Percentiles rank a stretch among this genome's conserved stretches.
Conservation (phyloP, 2,329 filamentous ascomycete genomes). For the Cryoendolithus antarcticus region DNA sequence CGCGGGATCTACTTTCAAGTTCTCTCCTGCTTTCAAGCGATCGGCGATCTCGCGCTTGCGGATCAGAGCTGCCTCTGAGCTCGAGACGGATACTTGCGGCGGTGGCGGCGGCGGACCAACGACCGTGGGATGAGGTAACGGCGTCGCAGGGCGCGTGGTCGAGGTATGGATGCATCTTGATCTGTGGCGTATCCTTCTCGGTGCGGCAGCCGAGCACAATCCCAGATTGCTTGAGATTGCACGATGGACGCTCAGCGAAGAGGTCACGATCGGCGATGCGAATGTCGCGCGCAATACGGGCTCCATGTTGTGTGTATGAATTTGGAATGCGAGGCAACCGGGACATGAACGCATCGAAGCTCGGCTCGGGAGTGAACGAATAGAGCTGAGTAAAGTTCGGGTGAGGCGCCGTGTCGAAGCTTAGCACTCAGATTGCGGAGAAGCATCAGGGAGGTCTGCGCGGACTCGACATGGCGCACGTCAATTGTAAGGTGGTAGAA, state of each 20-base stretch:
- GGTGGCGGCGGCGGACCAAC: slow-evolving; percentile 48
- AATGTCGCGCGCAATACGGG: slow-evolving; percentile 2
- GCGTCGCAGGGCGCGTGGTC: slow-evolving; percentile 35
- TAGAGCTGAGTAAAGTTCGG: too few species aligned
- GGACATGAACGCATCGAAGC: too few species aligned
- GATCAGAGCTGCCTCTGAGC: slow-evolving; percentile 35
- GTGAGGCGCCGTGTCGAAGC: too few species aligned
- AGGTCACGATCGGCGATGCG: slow-evolving; percentile 15
- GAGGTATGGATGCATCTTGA: slow-evolving; percentile 32
- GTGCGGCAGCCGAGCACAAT: slow-evolving; percentile 1
- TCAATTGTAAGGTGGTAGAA: too few species aligned
- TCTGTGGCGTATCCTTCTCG: neutral
- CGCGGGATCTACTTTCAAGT: slow-evolving; percentile 28
- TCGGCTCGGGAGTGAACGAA: too few species aligned
- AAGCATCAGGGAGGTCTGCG: too few species aligned
- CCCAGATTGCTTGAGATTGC: neutral
- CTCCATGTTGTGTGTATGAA: slow-evolving; percentile 1
- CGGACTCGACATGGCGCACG: too few species aligned
- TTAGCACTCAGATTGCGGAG: too few species aligned
- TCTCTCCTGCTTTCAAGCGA: slow-evolving; percentile 33
- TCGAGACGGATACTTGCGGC: slow-evolving; percentile 37
- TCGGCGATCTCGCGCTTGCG: slow-evolving; percentile 40
- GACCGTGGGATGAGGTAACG: slow-evolving; percentile 44
- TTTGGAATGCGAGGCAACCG: too few species aligned
- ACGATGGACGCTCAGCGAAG: slow-evolving; percentile 21